These are phyloP conservation scores for Zymoseptoria passerinii DNA, from an alignment of 2,329 filamentous ascomycete genomes.

Conservation along the genomic window DNA sequence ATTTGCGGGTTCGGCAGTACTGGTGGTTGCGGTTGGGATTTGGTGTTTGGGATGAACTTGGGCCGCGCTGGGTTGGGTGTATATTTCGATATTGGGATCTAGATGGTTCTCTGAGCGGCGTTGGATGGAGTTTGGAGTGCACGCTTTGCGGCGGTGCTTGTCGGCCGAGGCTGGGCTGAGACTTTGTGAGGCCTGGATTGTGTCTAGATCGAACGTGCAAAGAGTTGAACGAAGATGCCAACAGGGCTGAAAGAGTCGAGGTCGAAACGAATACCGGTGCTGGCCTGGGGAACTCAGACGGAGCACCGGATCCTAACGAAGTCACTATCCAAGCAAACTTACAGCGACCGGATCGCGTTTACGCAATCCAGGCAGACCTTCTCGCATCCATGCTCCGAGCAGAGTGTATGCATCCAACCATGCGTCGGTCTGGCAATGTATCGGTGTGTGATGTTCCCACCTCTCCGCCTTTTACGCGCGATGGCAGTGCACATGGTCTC, in stretches of 20 bases:
- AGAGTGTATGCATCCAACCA: background rate
- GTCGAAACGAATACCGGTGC: background rate
- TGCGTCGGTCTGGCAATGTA: background rate
- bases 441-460: background rate
- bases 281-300: background rate
- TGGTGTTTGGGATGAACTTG: constrained; percentile 13
- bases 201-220: too few species aligned
- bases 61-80: background rate
- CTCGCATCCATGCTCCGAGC: background rate
- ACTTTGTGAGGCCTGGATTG: background rate
- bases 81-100: background rate
- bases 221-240: background rate
- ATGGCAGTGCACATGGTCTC: background rate
- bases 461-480: background rate
- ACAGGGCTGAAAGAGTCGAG: background rate
- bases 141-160: too few species aligned
- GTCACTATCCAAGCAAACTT: background rate
- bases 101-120: background rate
- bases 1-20: constrained; percentile 22
- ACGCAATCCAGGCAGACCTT: background rate
- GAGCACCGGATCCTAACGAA: background rate
- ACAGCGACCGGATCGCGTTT: background rate
- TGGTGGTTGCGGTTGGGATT: constrained; percentile 16
- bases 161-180: background rate
- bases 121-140: background rate